Conservation (phyloP, 768 basidiomycete species). For the Omphalotus guepiniiformis region DNA sequence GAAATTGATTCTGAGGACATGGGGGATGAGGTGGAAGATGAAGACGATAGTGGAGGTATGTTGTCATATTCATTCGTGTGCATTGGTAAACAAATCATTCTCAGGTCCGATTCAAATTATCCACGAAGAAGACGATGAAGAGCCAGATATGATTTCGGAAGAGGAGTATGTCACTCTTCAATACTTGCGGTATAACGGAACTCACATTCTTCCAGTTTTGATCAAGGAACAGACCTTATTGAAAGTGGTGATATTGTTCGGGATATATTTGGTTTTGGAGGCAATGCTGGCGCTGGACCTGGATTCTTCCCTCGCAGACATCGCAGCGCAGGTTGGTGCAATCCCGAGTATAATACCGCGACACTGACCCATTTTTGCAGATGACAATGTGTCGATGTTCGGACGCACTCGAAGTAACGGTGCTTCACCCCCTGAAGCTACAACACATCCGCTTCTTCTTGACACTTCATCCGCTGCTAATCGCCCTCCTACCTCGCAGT, state of each 20-base stretch:
- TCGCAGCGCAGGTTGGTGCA: constrained; percentile 38
- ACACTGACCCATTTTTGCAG: constrained; percentile 20
- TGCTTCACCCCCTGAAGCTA: constrained; percentile 58
- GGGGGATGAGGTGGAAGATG: constrained; percentile 55
- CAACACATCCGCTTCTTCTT: constrained; percentile 77
- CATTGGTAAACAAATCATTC: background rate
- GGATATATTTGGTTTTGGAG: constrained; percentile 52
- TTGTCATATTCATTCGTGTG: background rate
- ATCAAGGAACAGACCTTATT: constrained; percentile 36
- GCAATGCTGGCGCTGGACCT: constrained; percentile 37
- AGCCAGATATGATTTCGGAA: constrained; percentile 59
- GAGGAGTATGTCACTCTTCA: constrained; percentile 45
- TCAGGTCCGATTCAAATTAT: constrained; percentile 53
- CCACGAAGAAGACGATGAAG: constrained; percentile 58
- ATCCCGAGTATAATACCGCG: constrained; percentile 8
- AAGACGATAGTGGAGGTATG: constrained; percentile 56
- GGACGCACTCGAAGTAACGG: constrained; percentile 53
- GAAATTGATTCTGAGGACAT: constrained; percentile 41
- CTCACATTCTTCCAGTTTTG: constrained; percentile 25
- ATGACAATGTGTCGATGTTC: constrained; percentile 59
- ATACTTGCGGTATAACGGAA: background rate
- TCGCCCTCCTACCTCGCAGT: constrained; percentile 40
- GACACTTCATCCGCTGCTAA: constrained; percentile 49
- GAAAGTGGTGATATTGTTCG: constrained; percentile 38
- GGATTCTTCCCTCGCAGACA: constrained; percentile 55